Evolutionary conservation across 306 rosid species (phyloP).

Genomic region (Glycine latifolia): DNA sequence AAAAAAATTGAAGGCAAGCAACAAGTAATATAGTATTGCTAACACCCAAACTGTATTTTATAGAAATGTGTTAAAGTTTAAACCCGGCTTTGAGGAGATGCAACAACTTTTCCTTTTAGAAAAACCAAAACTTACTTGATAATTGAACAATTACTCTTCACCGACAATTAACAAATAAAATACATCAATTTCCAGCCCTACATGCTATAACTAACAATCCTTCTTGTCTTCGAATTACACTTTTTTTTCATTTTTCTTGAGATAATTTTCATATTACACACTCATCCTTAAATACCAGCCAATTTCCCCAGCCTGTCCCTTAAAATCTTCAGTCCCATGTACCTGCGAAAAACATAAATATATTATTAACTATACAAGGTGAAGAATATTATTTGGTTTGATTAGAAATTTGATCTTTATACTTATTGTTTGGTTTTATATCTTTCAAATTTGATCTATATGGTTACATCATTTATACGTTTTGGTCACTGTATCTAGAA

Average conservation of each 20-base stretch:
- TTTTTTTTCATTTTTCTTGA: background rate
- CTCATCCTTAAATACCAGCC: conserved; percentile 59
- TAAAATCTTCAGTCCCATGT: conserved; percentile 81
- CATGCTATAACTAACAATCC: conserved; percentile 1
- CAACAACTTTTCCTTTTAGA: background rate
- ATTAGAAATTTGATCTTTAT: too few relatives aligned
- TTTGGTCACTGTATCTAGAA: too few relatives aligned
- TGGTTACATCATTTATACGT: too few relatives aligned
- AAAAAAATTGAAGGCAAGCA: background rate
- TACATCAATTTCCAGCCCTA: conserved; percentile 46
- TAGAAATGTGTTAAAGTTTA: background rate
- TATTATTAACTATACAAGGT: background rate
- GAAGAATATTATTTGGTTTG: background rate
- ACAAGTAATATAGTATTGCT: too few relatives aligned
- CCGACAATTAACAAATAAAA: conserved; percentile 44
- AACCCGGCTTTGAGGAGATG: background rate
- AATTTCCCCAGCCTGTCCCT: conserved; percentile 65
- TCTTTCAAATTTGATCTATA: too few relatives aligned
- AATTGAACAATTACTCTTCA: conserved; percentile 46
- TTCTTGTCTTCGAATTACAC: conserved; percentile 37
- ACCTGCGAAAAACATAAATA: conserved; percentile 57
- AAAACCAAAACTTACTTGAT: conserved; percentile 40
- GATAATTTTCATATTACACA: conserved; percentile 22
- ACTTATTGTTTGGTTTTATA: too few relatives aligned
- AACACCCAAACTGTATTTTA: too few relatives aligned